Percentiles rank a stretch among this genome's conserved stretches.
Conservation (phyloP, 768 basidiomycete genomes). For the Myochromella boudieri region DNA sequence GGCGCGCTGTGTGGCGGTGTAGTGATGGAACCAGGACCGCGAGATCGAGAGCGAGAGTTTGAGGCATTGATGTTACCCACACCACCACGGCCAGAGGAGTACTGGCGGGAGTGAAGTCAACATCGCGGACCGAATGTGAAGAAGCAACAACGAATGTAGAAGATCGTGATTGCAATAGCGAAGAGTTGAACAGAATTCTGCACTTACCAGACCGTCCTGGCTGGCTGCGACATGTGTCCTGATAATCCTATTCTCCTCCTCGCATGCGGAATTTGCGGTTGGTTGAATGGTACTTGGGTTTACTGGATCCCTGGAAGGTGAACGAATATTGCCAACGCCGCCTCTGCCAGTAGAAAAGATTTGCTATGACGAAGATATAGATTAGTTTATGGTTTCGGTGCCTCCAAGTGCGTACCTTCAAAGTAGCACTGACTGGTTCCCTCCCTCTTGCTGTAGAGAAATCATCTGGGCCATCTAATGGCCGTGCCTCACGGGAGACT, state of each 20-base stretch:
- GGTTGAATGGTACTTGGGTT: slow-evolving; percentile 12
- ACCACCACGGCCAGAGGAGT: slow-evolving; percentile 69
- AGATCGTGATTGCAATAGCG: neutral
- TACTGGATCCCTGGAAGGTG: slow-evolving; percentile 64
- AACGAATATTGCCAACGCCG: slow-evolving; percentile 88
- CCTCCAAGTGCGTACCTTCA: slow-evolving; percentile 30
- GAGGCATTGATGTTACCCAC: slow-evolving; percentile 54
- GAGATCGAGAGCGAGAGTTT: slow-evolving; percentile 47
- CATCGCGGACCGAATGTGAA: too few species aligned
- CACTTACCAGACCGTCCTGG: slow-evolving; percentile 34
- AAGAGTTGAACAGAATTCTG: neutral
- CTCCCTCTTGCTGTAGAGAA: slow-evolving; percentile 59
- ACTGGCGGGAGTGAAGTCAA: slow-evolving; percentile 33
- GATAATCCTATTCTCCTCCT: slow-evolving; percentile 39
- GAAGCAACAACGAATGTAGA: neutral
- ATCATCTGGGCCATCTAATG: slow-evolving; percentile 50
- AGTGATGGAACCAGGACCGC: neutral
- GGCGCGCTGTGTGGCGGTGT: slow-evolving; percentile 2
- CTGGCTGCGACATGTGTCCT: slow-evolving; percentile 30
- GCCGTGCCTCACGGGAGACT: slow-evolving; percentile 41
- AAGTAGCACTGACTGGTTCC: slow-evolving; percentile 42
- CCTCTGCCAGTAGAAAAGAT: slow-evolving; percentile 72
- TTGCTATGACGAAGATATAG: slow-evolving; percentile 18
- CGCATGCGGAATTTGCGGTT: slow-evolving; percentile 22
- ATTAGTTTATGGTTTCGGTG: neutral